These are phyloP conservation scores for Solanum aculeatissimum DNA, from an alignment of 305 asterid species.

Conservation along the genomic window DNA sequence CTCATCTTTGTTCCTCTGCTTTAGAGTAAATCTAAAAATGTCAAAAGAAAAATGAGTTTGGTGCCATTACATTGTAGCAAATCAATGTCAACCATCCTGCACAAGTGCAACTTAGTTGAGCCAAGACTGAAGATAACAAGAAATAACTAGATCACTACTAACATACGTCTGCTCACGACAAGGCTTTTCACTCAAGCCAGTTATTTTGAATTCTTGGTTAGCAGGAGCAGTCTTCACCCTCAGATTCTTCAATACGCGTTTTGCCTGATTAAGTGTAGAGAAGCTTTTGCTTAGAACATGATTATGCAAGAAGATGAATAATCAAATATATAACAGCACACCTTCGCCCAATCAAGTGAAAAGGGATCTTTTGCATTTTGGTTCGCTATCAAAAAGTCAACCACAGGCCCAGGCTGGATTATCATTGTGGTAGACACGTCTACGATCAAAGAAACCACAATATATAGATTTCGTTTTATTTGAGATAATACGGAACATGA, in stretches of 20 bases:
- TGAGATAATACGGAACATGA: background rate
- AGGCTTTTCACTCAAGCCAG: conserved; percentile 46
- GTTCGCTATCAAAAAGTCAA: conserved; percentile 35
- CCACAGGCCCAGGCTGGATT: conserved; percentile 46
- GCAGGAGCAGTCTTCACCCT: conserved; percentile 48
- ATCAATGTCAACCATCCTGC: background rate
- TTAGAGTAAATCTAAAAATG: conserved; percentile 31
- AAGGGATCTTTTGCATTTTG: conserved; percentile 46
- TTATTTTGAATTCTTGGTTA: conserved; percentile 41
- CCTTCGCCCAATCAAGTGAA: conserved; percentile 49
- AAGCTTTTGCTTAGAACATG: background rate
- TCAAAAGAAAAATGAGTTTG: background rate
- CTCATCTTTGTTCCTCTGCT: conserved; percentile 19
- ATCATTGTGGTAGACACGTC: conserved; percentile 43
- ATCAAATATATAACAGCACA: background rate
- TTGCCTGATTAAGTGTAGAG: conserved; percentile 29
- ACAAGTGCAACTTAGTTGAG: background rate
- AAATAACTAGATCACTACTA: background rate
- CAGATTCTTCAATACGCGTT: conserved; percentile 35
- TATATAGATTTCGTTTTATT: background rate
- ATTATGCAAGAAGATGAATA: background rate
- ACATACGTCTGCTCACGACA: conserved; percentile 52
- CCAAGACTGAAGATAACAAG: background rate
- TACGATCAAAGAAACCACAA: background rate
- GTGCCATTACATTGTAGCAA: background rate